Evolutionary conservation across 2,329 filamentous ascomycete genomes (phyloP), one percentile per base, ranked within the genome.

Genomic region (Pseudopithomyces chartarum): DNA sequence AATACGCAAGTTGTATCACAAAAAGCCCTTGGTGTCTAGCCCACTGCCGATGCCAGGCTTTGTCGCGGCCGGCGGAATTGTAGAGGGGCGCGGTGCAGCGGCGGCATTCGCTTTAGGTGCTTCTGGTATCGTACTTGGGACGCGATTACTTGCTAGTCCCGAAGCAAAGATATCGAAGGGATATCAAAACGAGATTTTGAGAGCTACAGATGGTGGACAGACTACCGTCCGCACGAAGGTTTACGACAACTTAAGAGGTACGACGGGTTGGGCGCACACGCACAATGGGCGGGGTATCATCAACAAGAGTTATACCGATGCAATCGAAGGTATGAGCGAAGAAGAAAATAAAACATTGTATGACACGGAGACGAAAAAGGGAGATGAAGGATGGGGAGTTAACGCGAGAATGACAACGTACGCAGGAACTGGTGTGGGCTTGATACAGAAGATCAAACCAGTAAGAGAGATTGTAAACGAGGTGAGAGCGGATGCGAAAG

Each of bases 41-140:
- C 19, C 38, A 20, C n/a, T 11, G 15, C 20, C 53, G 38, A 62
- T 62, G 23, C 77, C 78, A 0, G 40, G 68, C 0, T 39, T 88
- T 0, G 66, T 87, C 3, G 86, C 84, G 4, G 83, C 86, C 3
- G 87, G 87, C 2, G 87, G 87, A 0, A 84, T 89, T 52, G 79
- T 79, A 6, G 82, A 87, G 55, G 81, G 81, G 1, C 77, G 84
- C 36, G 83, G 83, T 0, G 82, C 82, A 1, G 82, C 83, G 1
- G 85, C 85, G 1, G 82, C 82, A 1, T 58, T 88, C 57, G 76
- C 80, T 1, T 72, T 88, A 10, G 85, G 85, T 2, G 78, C 79
- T 2, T 55, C 64, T 0, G 87, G 84, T 0, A 79, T 82, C 0
- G 84, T 80, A 0, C 80, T 90, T 78, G 88, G 88, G 0, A 90